Base-by-base conservation (phyloP, 192 early-diverging fungal species). In the Spinellus fusiger region DNA sequence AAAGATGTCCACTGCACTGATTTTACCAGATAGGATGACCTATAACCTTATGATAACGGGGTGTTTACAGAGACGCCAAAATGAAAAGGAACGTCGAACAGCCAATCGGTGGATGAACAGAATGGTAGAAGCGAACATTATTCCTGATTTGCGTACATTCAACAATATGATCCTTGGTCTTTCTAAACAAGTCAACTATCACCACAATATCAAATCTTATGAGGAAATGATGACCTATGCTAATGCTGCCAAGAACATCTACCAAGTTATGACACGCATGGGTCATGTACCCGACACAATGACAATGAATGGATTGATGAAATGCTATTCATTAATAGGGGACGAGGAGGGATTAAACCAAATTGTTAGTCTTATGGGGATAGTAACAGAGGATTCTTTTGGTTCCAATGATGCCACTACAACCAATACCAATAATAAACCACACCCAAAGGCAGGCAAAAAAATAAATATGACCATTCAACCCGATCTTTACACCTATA, bases 41-140 rank as follows among this genome's bases (percentile, higher is more conserved):
- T 67, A 32, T 54, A 48, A 67, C 35, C 23, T 59, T 16, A 7
- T 67, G 9, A 22, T 67, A 16, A 52, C 59, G 28, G 65, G 51
- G 0, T n/a, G 23, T 18, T 5, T 67, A 1, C 51, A 54, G 40
- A 35, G 47, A 15, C 46, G 62, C 27, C 26, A 29, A n/a, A 54
- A 27, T 12, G 26, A 56, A n/a, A 50, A 35, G 6, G 52, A 56
- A 18, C 18, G 25, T 12, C 25, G 55, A 20, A 33, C 44, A 1
- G 38, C 65, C 0, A 22, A 59, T 53, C 29, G 33, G 12, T 67
- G 57, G 65, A 67, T 67, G 57, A 58, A 67, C 4, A 49, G 31
- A 37, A 26, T 67, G 65, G 28, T 44, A 16, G 18, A 60, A 3
- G 52, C 58, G 1, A 57, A 40, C 16, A 38, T 60, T 29, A 46